Conservation (phyloP, 2,329 filamentous ascomycete species). For the Thermoascus crustaceus region DNA sequence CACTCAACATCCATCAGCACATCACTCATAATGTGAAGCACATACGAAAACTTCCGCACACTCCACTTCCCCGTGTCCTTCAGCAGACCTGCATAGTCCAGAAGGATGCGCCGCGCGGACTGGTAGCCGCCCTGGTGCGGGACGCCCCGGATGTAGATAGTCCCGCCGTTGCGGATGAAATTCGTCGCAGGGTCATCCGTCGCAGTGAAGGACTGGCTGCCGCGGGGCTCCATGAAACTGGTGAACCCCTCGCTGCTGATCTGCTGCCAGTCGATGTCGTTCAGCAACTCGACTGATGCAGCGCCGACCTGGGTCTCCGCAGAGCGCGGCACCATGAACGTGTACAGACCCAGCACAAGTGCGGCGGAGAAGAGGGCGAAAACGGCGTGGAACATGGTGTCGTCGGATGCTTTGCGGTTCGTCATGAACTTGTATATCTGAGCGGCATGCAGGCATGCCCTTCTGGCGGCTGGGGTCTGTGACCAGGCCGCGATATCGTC, state of each 20-base stretch:
- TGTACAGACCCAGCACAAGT: conserved; percentile 44
- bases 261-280: conserved; percentile 43
- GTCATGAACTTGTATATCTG: conserved; percentile 45
- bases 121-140: conserved; percentile 44
- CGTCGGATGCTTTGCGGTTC: conserved; percentile 45
- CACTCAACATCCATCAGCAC: conserved; percentile 30
- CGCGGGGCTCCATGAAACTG: conserved; percentile 27
- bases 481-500: conserved; percentile 46
- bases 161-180: conserved; percentile 44
- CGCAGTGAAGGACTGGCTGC: conserved; percentile 17
- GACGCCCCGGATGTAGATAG: conserved; percentile 41
- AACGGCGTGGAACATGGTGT: conserved; percentile 44
- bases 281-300: conserved; percentile 37
- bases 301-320: conserved; percentile 17
- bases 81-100: conserved; percentile 46
- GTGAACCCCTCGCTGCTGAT: conserved; percentile 41
- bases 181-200: conserved; percentile 26
- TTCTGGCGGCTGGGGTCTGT: conserved; percentile 42
- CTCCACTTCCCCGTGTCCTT: conserved; percentile 47
- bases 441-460: conserved; percentile 45
- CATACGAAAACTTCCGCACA: conserved; percentile 42
- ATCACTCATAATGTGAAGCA: conserved; percentile 50
- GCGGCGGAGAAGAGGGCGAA: conserved; percentile 45
- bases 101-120: conserved; percentile 42
- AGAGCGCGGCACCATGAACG: conserved; percentile 38